Conservation (phyloP, 495 filamentous ascomycete species). For the Penicillium arizonense region DNA sequence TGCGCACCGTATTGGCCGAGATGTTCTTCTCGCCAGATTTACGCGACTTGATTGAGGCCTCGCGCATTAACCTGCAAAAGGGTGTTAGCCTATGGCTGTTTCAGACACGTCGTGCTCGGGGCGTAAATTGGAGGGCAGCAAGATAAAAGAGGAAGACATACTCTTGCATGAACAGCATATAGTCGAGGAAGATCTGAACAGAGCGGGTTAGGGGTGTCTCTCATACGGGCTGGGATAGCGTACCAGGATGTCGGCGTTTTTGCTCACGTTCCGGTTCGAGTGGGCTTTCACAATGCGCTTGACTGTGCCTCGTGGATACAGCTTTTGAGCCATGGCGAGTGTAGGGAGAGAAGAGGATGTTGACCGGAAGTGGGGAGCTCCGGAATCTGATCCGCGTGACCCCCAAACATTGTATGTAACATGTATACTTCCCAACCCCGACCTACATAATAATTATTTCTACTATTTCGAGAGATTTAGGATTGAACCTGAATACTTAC, state of each 20-base stretch:
- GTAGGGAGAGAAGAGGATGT: neutral
- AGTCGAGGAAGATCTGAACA: conserved; percentile 78
- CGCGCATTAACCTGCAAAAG: conserved; percentile 69
- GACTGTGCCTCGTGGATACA: conserved; percentile 81
- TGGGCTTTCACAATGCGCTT: conserved; percentile 90
- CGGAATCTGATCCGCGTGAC: neutral
- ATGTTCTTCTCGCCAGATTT: conserved; percentile 70
- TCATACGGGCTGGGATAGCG: conserved; percentile 12
- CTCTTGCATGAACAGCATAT: conserved; percentile 88
- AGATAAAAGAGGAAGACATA: conserved; percentile 34
- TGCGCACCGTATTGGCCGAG: conserved; percentile 70
- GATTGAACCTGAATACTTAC: too few species aligned
- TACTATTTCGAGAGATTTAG: too few species aligned
- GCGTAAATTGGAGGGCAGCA: neutral
- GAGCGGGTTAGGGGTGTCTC: neutral
- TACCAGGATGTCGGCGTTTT: conserved; percentile 87
- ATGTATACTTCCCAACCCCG: too few species aligned
- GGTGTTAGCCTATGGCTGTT: neutral
- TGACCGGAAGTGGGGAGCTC: conserved; percentile 1
- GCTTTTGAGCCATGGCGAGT: conserved; percentile 54
- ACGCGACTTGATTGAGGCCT: conserved; percentile 75
- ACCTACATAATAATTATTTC: too few species aligned
- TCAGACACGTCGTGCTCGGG: neutral
- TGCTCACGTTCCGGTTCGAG: conserved; percentile 73
- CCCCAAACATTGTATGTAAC: too few species aligned